Evolutionary conservation across 495 filamentous ascomycete species (phyloP).

Genomic region (Penicillium paxilli): DNA sequence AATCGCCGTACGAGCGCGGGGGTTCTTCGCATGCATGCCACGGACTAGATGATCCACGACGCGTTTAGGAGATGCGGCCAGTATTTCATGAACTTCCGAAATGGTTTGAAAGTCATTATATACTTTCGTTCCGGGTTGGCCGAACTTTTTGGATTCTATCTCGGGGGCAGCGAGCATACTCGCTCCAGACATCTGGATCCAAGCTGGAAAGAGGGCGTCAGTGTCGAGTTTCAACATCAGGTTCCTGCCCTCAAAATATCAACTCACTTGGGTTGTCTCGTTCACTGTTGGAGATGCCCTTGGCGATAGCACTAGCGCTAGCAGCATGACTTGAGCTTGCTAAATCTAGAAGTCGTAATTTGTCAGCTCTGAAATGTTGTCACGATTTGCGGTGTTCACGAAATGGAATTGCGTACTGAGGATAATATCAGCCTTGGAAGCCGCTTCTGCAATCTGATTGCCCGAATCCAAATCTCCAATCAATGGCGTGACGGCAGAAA

Average conservation of each 20-base stretch:
- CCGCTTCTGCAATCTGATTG: neutral
- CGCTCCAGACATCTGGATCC: conserved; percentile 22
- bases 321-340: too few relatives aligned
- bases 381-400: too few relatives aligned
- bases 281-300: too few relatives aligned
- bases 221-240: too few relatives aligned
- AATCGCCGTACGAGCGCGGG: conserved; percentile 55
- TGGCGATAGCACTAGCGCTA: too few relatives aligned
- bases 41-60: conserved; percentile 51
- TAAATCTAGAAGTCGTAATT: too few relatives aligned
- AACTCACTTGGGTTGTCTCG: too few relatives aligned
- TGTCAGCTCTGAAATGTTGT: too few relatives aligned
- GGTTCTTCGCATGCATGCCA: conserved; percentile 16
- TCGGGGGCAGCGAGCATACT: conserved; percentile 8
- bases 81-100: conserved; percentile 22
- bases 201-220: conserved; percentile 1
- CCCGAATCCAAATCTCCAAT: conserved; percentile 40
- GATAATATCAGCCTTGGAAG: too few relatives aligned
- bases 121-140: conserved; percentile 5
- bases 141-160: conserved; percentile 2
- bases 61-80: conserved; percentile 43
- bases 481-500: conserved; percentile 38
- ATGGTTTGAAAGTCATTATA: conserved; percentile 9
- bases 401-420: too few relatives aligned
- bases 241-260: too few relatives aligned